A percentile compares a stretch with the other conserved stretches of the same genome.
phyloP scores from a whole-genome alignment of 2,329 filamentous ascomycete genomes.

The Aureobasidium sp. region DNA sequence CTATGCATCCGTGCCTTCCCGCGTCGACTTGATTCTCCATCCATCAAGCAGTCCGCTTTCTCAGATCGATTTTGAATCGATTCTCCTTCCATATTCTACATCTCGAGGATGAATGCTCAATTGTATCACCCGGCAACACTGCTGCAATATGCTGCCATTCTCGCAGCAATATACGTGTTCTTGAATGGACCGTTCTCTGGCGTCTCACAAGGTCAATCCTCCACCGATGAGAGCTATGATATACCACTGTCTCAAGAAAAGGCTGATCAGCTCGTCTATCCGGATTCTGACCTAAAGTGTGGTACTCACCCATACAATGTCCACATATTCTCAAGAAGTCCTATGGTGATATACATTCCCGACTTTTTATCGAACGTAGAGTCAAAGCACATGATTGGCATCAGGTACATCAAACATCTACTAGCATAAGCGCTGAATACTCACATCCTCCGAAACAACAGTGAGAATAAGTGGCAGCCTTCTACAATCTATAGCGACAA shows the following conservation, averaged over 20 bases:
- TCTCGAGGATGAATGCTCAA: not conserved
- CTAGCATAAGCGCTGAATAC: slow-evolving; percentile 9
- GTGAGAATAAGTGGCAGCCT: slow-evolving; percentile 40
- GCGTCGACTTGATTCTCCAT: not conserved
- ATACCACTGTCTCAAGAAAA: slow-evolving; percentile 23
- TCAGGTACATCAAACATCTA: slow-evolving; percentile 37
- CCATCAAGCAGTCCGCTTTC: not conserved
- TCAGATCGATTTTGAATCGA: too few relatives aligned
- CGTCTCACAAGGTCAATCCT: not conserved
- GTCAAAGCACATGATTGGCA: slow-evolving; percentile 40
- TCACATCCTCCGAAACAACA: slow-evolving; percentile 7
- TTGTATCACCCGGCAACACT: slow-evolving; percentile 18
- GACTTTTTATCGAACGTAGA: slow-evolving; percentile 43
- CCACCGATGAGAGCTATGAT: slow-evolving; percentile 10
- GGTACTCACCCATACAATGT: slow-evolving; percentile 29
- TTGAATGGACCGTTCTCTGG: slow-evolving; percentile 19
- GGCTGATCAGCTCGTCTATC: slow-evolving; percentile 30
- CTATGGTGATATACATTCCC: slow-evolving; percentile 51
- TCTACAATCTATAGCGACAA: slow-evolving; percentile 46
- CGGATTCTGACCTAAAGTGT: slow-evolving; percentile 30
- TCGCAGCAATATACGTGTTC: slow-evolving; percentile 23
- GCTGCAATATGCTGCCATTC: slow-evolving; percentile 23
- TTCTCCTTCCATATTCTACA: not conserved
- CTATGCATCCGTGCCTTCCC: not conserved
- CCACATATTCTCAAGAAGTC: slow-evolving; percentile 44